phyloP scores from a whole-genome alignment of 176 grass and related monocot genomes.

The Aegilops speltoides region DNA sequence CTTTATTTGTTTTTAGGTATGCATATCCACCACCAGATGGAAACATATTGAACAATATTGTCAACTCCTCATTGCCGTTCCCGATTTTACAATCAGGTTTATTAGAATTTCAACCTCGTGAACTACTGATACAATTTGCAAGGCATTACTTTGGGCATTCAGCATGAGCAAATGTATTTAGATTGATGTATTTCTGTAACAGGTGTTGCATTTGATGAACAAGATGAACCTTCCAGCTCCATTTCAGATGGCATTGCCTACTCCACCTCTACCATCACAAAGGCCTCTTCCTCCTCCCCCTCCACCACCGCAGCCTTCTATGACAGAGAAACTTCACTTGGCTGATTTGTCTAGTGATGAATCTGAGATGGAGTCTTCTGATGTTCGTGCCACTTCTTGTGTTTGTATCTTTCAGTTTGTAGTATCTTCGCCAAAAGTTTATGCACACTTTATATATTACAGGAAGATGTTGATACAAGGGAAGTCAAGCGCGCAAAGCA shows the following conservation, averaged over 20 bases:
- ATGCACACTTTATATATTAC: neutral
- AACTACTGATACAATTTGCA: neutral
- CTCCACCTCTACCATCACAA: conserved; percentile 74
- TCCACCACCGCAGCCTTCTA: conserved; percentile 27
- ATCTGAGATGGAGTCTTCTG: conserved; percentile 96
- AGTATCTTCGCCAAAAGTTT: neutral
- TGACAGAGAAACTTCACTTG: conserved; percentile 25
- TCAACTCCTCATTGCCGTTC: conserved; percentile 91
- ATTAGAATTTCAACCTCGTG: conserved; percentile 21
- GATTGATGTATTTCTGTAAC: conserved; percentile 25
- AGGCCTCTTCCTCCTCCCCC: conserved; percentile 50
- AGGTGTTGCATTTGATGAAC: conserved; percentile 99
- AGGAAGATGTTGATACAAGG: conserved; percentile 49
- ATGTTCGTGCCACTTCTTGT: conserved; percentile 45
- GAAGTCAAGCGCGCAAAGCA: conserved; percentile 62
- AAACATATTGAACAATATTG: conserved; percentile 93
- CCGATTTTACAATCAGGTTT: conserved; percentile 91
- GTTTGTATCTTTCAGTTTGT: conserved; percentile 7
- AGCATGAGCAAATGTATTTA: conserved; percentile 6
- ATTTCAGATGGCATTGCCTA: conserved; percentile 95
- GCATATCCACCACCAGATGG: conserved; percentile 91
- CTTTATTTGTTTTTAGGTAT: conserved; percentile 57
- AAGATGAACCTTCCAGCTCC: conserved; percentile 97
- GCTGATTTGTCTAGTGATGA: conserved; percentile 85
- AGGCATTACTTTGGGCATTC: conserved; percentile 2